Conservation (phyloP, 1,284 basidiomycete genomes). For the Cystobasidium sp. region DNA sequence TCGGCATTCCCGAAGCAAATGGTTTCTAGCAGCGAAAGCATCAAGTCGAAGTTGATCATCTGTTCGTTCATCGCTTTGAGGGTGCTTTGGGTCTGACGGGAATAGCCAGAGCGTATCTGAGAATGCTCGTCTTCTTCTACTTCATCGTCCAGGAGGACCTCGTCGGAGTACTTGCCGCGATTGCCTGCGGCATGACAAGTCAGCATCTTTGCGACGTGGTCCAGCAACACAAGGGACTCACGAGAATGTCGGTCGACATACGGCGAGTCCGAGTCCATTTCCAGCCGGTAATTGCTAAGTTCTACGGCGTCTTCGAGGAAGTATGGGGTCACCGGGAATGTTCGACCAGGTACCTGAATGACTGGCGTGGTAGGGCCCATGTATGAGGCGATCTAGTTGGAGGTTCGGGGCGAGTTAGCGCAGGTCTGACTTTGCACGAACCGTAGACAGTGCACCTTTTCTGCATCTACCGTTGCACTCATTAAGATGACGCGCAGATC, state of each 20-base stretch:
- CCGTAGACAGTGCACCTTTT: not conserved
- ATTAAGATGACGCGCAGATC: constrained; percentile 93
- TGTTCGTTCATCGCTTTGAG: constrained; percentile 71
- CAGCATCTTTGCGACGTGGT: not conserved
- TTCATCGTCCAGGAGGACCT: constrained; percentile 66
- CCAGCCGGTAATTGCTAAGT: constrained; percentile 78
- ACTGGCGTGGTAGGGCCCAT: constrained; percentile 84
- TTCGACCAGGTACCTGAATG: constrained; percentile 86
- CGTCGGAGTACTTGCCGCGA: constrained; percentile 60
- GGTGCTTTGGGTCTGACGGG: constrained; percentile 70
- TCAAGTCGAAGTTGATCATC: constrained; percentile 82
- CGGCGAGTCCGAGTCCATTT: constrained; percentile 69
- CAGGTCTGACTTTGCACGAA: not conserved
- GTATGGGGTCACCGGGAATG: constrained; percentile 86
- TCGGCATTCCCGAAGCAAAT: constrained; percentile 75
- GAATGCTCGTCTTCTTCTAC: constrained; percentile 66
- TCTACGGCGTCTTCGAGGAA: constrained; percentile 95
- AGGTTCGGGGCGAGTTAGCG: constrained; percentile 55
- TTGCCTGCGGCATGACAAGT: not conserved
- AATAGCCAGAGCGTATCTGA: constrained; percentile 51
- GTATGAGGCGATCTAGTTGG: constrained; percentile 79
- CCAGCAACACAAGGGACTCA: not conserved
- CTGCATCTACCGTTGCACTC: constrained; percentile 91
- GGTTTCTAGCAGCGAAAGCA: constrained; percentile 76
- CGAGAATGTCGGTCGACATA: constrained; percentile 62